Conservation (phyloP, 164 flowering plant species). For the Berberis vulgaris region DNA sequence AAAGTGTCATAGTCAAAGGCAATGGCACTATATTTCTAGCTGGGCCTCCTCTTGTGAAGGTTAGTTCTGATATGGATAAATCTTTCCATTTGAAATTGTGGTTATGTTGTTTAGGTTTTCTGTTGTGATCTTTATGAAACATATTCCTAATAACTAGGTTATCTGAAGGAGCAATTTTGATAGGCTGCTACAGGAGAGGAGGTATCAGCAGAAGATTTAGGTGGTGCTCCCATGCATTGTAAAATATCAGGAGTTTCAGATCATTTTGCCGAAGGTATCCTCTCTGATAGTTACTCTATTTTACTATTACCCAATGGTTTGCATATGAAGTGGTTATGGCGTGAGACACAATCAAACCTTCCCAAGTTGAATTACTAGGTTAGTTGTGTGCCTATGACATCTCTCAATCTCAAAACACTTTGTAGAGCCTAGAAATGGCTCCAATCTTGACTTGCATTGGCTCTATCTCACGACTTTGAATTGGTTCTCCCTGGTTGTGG, state of each 20-base stretch:
- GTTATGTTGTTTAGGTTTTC: not conserved
- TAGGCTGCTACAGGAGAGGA: slow-evolving; percentile 99
- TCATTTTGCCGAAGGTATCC: slow-evolving; percentile 84
- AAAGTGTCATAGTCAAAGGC: slow-evolving; percentile 96
- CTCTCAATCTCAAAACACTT: too few species aligned
- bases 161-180: slow-evolving; percentile 30
- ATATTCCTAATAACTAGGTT: slow-evolving; percentile 15
- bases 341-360: too few species aligned
- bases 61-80: slow-evolving; percentile 25
- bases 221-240: slow-evolving; percentile 91
- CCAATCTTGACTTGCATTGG: too few species aligned
- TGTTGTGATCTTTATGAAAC: slow-evolving; percentile 5
- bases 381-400: too few species aligned
- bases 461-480: too few species aligned
- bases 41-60: slow-evolving; percentile 99
- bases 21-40: slow-evolving; percentile 97
- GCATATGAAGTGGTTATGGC: not conserved
- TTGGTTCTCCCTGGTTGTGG: too few species aligned
- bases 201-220: slow-evolving; percentile 91
- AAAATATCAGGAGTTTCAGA: slow-evolving; percentile 95
- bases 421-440: too few species aligned
- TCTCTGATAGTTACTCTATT: not conserved
- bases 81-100: not conserved
- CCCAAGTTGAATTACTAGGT: too few species aligned
- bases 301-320: not conserved